Base-by-base conservation (phyloP, 257 asterid genomes). In the Ajuga chamaepitys region DNA sequence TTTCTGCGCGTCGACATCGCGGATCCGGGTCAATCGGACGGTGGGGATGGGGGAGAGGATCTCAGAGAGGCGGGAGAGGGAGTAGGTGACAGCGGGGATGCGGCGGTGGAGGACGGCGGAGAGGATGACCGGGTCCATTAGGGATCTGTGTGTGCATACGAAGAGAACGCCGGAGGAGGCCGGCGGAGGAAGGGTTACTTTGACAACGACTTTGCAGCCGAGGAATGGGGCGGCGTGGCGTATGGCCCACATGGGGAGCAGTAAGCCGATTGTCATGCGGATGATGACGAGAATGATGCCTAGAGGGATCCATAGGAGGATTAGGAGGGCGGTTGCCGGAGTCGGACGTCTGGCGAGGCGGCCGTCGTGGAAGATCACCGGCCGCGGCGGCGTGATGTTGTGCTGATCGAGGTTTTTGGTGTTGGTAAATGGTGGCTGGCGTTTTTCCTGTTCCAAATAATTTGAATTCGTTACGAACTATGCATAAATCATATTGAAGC, bases 341-440 rank as follows among this genome's bases (percentile, higher is more conserved):
- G 94, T 88, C 1, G 98, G 98, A 0, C 96, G 89, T 66, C 72
- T 83, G 0, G 63, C 95, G 0, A 91, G 83, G 25, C 98, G 92
- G 50, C 98, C 96, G 26, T 91, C 98, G 60, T 91, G 98, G 78
- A 88, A 91, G 65, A 91, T 82, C 64, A 91, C 96, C n/a, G 98
- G 98, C 4, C 64, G 58, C 0, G 98, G 98, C 3, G 80, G 82
- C 71, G 72, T 30, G 50, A 66, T 28, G 70, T 62, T 80, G 71
- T 42, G 54, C 13, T 67, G 69, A 0, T 70, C 62, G n/a, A 32
- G 41, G 18, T 9, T 1, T 18, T 71, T 69, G 34, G 18, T 54
- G 72, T 38, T 51, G 75, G 58, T 21, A 40, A 74, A 53, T 25
- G 77, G 84, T 38, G 87, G 79, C 22, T 70, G 77, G 2, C 60